Percentiles rank a stretch among this genome's conserved stretches.
Evolutionary conservation across 2,329 filamentous ascomycete species (phyloP).

Genomic region (Paraphaeosphaeria minitans): DNA sequence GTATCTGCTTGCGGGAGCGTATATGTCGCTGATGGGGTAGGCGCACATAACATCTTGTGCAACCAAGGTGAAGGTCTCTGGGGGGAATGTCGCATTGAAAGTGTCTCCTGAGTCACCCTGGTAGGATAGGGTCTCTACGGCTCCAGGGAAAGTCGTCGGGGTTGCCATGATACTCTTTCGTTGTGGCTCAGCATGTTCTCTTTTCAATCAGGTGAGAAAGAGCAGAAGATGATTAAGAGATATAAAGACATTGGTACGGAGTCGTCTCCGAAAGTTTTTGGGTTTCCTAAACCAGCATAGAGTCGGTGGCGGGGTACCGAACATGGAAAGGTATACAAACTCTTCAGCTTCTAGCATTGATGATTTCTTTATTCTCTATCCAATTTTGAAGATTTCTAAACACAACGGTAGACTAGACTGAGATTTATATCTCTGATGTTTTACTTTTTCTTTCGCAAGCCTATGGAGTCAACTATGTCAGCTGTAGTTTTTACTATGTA

Average conservation of each 20-base stretch:
- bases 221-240: not conserved
- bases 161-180: not conserved
- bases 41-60: constrained; percentile 16
- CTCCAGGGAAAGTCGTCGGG: not conserved
- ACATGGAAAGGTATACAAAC: too few relatives aligned
- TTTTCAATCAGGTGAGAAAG: not conserved
- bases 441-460: too few relatives aligned
- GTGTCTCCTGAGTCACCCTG: not conserved
- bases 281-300: too few relatives aligned
- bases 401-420: too few relatives aligned
- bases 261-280: not conserved
- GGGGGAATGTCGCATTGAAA: not conserved
- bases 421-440: too few relatives aligned
- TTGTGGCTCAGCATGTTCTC: not conserved
- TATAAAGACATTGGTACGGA: not conserved
- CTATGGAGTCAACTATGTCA: too few relatives aligned
- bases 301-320: too few relatives aligned
- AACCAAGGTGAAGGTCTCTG: constrained; percentile 7
- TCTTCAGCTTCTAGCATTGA: too few relatives aligned
- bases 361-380: too few relatives aligned
- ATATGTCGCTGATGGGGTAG: constrained; percentile 17
- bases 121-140: not conserved
- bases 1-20: constrained; percentile 12
- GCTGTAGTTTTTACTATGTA: too few relatives aligned
- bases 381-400: too few relatives aligned